These are phyloP conservation scores for Claviceps maximensis DNA, from an alignment of 2,329 filamentous ascomycete species.

Conservation along the genomic window DNA sequence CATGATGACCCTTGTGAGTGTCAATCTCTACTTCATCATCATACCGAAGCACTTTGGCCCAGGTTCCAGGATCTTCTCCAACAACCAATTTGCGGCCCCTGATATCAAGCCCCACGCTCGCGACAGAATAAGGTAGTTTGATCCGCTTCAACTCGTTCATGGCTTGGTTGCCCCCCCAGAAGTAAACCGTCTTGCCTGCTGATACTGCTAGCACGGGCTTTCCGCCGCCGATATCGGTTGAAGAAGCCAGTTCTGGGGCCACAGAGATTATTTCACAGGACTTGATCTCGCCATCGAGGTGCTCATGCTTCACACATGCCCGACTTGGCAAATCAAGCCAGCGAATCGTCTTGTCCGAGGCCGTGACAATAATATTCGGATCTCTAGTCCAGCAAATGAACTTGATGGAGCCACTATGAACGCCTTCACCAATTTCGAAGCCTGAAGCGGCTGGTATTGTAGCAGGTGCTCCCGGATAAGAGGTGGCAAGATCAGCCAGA, in stretches of 20 bases:
- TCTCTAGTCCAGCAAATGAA: constrained; percentile 90
- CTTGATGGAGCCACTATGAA: constrained; percentile 83
- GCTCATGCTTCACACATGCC: constrained; percentile 60
- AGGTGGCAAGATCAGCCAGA: constrained; percentile 45
- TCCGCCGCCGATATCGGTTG: constrained; percentile 52
- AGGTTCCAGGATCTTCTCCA: constrained; percentile 83
- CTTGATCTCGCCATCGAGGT: constrained; percentile 73
- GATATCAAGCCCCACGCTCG: constrained; percentile 78
- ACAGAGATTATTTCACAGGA: constrained; percentile 80
- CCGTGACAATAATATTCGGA: constrained; percentile 79
- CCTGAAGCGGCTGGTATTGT: constrained; percentile 47
- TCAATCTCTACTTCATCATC: constrained; percentile 76
- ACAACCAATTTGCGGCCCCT: constrained; percentile 74
- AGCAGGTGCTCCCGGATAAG: constrained; percentile 25
- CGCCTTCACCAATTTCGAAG: constrained; percentile 77
- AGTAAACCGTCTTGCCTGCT: constrained; percentile 87
- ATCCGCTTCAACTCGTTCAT: constrained; percentile 65
- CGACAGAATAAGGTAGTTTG: constrained; percentile 70
- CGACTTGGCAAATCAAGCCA: constrained; percentile 86
- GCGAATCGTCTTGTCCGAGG: constrained; percentile 79
- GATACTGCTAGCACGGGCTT: constrained; percentile 71
- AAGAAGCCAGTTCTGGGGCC: constrained; percentile 42
- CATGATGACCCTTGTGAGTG: constrained; percentile 91
- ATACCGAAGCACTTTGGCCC: constrained; percentile 90
- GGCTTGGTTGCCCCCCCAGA: constrained; percentile 67